These are phyloP conservation scores for Rhizophagus prolifer DNA, from an alignment of 192 early-diverging fungal genomes.

Conservation along the genomic window DNA sequence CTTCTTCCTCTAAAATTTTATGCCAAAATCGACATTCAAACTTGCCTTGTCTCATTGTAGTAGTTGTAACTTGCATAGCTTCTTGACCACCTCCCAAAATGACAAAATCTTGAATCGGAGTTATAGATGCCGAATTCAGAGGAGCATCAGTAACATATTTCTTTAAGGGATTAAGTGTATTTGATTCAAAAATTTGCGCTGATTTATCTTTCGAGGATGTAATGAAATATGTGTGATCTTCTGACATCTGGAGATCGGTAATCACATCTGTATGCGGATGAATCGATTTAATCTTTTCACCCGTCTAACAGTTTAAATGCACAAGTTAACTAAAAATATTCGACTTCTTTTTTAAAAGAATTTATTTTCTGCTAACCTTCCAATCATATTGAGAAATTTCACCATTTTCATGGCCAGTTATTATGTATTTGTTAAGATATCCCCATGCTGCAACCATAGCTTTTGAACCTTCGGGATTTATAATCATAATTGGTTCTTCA, in stretches of 20 bases:
- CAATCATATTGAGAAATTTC: conserved; percentile 86
- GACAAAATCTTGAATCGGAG: conserved; percentile 81
- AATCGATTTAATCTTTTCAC: conserved; percentile 60
- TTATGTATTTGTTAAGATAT: conserved; percentile 88
- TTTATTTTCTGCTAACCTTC: conserved; percentile 44
- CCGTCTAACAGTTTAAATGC: conserved; percentile 50
- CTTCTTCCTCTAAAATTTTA: conserved; percentile 93
- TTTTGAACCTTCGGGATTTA: conserved; percentile 77
- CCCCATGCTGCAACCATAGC: conserved; percentile 93
- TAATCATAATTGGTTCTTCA: conserved; percentile 70
- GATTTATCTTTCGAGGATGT: conserved; percentile 95
- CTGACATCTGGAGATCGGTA: conserved; percentile 91
- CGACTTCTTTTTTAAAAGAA: not conserved
- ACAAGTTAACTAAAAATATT: not conserved
- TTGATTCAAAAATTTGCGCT: conserved; percentile 84
- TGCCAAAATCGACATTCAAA: conserved; percentile 99
- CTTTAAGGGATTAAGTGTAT: conserved; percentile 82
- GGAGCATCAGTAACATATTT: conserved; percentile 82
- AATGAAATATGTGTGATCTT: conserved; percentile 91
- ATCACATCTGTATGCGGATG: conserved; percentile 72
- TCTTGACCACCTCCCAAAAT: conserved; percentile 97
- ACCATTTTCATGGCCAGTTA: conserved; percentile 94
- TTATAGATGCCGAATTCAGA: conserved; percentile 90
- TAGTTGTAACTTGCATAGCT: conserved; percentile 95
- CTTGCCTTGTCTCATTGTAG: conserved; percentile 86